A percentile compares a stretch with the other conserved stretches of the same genome.
phyloP scores from a whole-genome alignment of 257 asterid species.

The Solanum tarapatanum region DNA sequence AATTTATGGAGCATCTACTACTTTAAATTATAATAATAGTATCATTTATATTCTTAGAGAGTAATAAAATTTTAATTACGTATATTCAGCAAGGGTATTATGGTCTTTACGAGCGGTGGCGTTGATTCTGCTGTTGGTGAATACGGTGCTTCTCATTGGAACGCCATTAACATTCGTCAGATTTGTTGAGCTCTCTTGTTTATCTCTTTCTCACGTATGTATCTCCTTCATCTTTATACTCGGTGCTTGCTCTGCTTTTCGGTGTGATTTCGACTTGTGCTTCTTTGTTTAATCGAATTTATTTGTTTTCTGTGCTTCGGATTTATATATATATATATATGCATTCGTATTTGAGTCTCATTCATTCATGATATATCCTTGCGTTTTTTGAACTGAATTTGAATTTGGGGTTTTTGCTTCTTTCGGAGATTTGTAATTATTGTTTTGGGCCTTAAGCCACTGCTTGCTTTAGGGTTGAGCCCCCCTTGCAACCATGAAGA shows the following conservation, averaged over 20 bases:
- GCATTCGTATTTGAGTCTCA: neutral
- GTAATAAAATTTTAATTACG: neutral
- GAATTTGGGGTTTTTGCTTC: neutral
- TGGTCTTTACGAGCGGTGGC: neutral
- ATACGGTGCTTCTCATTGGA: neutral
- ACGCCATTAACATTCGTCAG: neutral
- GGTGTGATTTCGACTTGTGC: neutral
- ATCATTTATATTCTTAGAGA: too few relatives aligned
- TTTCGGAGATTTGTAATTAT: neutral
- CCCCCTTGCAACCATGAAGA: conserved; percentile 36
- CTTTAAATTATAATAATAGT: too few relatives aligned
- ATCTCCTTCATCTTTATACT: neutral
- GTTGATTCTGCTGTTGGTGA: neutral
- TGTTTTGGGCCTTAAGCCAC: neutral
- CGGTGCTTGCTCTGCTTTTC: neutral
- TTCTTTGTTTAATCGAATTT: neutral
- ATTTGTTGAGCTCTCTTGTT: neutral
- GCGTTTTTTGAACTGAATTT: neutral
- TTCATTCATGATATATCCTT: neutral
- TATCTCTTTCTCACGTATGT: neutral
- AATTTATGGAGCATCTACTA: neutral
- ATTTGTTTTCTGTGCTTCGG: neutral
- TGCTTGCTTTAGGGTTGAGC: neutral
- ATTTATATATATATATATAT: neutral
- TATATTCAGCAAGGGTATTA: neutral